These are phyloP conservation scores for Penicillium rolfsii DNA, from an alignment of 2,329 filamentous ascomycete species.

Conservation along the genomic window DNA sequence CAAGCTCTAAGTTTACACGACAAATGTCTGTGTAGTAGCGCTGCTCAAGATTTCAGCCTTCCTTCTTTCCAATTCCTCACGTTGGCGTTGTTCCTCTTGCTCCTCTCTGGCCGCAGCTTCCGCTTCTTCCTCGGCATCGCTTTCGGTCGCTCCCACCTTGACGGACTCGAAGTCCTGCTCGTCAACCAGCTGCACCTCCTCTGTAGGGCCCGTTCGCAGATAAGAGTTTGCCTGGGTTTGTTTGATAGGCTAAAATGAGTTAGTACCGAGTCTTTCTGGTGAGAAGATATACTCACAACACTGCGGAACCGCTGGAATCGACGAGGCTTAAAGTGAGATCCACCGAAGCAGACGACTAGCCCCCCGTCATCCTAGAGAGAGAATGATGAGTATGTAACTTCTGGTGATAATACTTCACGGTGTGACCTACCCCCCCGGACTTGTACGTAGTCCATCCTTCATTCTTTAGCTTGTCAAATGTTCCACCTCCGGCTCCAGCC, in stretches of 20 bases:
- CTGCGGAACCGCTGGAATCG: constrained; percentile 1
- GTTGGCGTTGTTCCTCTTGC: background rate
- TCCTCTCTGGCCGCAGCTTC: constrained; percentile 5
- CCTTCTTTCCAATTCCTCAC: background rate
- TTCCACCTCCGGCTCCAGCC: constrained; percentile 12
- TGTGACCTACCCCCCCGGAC: background rate
- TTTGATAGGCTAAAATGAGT: background rate
- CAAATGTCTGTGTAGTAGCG: background rate
- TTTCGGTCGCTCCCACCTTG: constrained; percentile 8
- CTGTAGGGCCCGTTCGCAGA: background rate
- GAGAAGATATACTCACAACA: background rate
- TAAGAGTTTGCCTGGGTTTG: constrained; percentile 1
- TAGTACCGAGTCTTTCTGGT: background rate
- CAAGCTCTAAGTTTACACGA: background rate
- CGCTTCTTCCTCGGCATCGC: constrained; percentile 8
- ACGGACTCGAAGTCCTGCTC: constrained; percentile 5
- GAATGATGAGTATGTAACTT: background rate
- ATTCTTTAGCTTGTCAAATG: constrained; percentile 8
- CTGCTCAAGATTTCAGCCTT: background rate
- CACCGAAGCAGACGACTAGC: background rate
- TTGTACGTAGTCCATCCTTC: constrained; percentile 17
- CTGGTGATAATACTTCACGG: background rate
- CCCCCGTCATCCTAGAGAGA: background rate
- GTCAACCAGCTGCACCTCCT: background rate
- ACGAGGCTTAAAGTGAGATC: background rate